Evolutionary conservation across 257 asterid species (phyloP).

Genomic region (Galeopsis tetrahit): DNA sequence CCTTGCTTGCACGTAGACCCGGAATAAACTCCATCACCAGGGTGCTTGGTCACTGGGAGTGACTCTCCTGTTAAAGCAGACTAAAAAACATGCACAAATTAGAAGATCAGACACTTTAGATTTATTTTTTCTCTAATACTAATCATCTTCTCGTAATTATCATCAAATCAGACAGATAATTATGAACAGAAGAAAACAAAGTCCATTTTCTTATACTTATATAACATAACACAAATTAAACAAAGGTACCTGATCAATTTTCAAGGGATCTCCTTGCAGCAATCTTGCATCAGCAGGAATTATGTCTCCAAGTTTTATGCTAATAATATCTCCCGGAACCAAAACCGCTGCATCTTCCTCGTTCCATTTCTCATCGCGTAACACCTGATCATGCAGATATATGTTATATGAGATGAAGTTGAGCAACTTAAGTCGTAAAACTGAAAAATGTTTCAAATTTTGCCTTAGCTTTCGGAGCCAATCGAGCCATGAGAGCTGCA

Average conservation of each 20-base stretch:
- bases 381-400: constrained; percentile 37
- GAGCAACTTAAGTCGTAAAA: background rate
- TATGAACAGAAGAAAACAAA: too few relatives aligned
- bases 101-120: background rate
- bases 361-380: constrained; percentile 68
- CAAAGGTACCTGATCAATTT: constrained; percentile 62
- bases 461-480: constrained; percentile 79
- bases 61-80: constrained; percentile 62
- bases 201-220: background rate
- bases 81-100: constrained; percentile 31
- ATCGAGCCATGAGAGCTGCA: constrained; percentile 77
- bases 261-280: constrained; percentile 73
- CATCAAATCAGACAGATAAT: too few relatives aligned
- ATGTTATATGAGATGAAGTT: background rate
- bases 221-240: background rate
- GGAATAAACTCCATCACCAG: constrained; percentile 53
- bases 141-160: too few relatives aligned
- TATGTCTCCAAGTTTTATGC: constrained; percentile 75
- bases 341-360: constrained; percentile 70
- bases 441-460: background rate
- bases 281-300: constrained; percentile 86
- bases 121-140: background rate
- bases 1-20: constrained; percentile 64
- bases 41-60: constrained; percentile 52
- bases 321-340: constrained; percentile 75